These are phyloP conservation scores for Talaromyces sp. DNA, from an alignment of 2,329 filamentous ascomycete species.

Conservation along the genomic window DNA sequence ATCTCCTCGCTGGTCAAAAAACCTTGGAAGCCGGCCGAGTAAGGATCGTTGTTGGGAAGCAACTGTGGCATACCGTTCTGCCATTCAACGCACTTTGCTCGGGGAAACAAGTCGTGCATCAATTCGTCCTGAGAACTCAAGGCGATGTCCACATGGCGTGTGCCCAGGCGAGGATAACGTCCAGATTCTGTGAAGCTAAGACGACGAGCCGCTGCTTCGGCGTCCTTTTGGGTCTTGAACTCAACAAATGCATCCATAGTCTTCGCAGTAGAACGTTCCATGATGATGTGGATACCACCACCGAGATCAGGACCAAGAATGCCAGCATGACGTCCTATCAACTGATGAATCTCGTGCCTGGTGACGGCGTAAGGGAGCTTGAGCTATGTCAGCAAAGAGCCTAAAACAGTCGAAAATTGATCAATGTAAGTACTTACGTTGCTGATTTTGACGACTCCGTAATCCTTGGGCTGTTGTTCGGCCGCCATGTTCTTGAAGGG, in stretches of 20 bases:
- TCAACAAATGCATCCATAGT: slow-evolving; percentile 55
- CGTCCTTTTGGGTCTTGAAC: slow-evolving; percentile 38
- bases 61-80: slow-evolving; percentile 33
- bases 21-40: slow-evolving; percentile 50
- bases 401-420: background rate
- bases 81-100: slow-evolving; percentile 51
- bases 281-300: slow-evolving; percentile 54
- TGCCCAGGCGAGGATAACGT: slow-evolving; percentile 46
- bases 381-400: background rate
- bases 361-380: slow-evolving; percentile 53
- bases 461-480: slow-evolving; percentile 9
- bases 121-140: slow-evolving; percentile 49
- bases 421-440: slow-evolving; percentile 31
- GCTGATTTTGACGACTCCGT: slow-evolving; percentile 35
- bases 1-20: slow-evolving; percentile 53
- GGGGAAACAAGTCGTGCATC: slow-evolving; percentile 51
- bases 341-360: slow-evolving; percentile 48
- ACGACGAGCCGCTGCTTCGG: slow-evolving; percentile 36
- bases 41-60: slow-evolving; percentile 39
- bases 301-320: slow-evolving; percentile 38
- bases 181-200: slow-evolving; percentile 34
- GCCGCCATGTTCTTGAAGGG: slow-evolving; percentile 10
- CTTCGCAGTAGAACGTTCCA: slow-evolving; percentile 57
- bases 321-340: slow-evolving; percentile 44
- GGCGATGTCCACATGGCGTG: slow-evolving; percentile 46